These are phyloP conservation scores for Ustilago bromivora DNA, from an alignment of 1,284 basidiomycete genomes.

Conservation along the genomic window DNA sequence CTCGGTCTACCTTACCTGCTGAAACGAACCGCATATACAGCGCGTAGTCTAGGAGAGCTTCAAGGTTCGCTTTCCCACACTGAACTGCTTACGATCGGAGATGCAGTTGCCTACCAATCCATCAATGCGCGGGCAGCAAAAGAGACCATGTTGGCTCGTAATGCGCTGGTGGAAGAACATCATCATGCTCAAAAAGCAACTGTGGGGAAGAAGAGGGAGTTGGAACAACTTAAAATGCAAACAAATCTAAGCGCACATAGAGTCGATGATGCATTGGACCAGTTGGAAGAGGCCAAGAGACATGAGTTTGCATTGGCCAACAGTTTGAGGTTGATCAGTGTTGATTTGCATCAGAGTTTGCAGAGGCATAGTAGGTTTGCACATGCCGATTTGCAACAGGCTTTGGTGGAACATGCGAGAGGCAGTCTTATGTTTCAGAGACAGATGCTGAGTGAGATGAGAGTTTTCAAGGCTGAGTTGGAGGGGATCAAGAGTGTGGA, in stretches of 20 bases:
- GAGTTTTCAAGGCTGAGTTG: conserved; percentile 38
- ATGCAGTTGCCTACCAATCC: conserved; percentile 61
- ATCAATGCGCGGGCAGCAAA: conserved; percentile 63
- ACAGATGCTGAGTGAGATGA: conserved; percentile 48
- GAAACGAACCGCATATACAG: conserved; percentile 42
- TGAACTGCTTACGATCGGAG: conserved; percentile 53
- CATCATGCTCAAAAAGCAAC: conserved; percentile 55
- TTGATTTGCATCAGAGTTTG: conserved; percentile 52
- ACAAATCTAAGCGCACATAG: conserved; percentile 48
- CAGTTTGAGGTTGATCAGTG: conserved; percentile 49
- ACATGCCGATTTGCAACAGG: conserved; percentile 61
- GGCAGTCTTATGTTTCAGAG: conserved; percentile 48
- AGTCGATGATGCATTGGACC: conserved; percentile 59
- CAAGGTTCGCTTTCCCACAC: conserved; percentile 46
- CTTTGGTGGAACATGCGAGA: conserved; percentile 55
- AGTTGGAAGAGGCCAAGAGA: conserved; percentile 60
- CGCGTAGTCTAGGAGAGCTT: conserved; percentile 40
- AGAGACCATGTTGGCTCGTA: conserved; percentile 61
- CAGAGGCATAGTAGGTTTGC: conserved; percentile 59
- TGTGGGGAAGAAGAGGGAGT: conserved; percentile 56
- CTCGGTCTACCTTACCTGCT: conserved; percentile 47
- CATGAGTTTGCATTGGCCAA: conserved; percentile 52
- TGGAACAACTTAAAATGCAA: conserved; percentile 55
- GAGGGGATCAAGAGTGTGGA: not conserved
- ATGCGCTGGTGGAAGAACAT: conserved; percentile 64